These are phyloP conservation scores for Inga leiocalycina DNA, from an alignment of 306 rosid species.

Conservation along the genomic window DNA sequence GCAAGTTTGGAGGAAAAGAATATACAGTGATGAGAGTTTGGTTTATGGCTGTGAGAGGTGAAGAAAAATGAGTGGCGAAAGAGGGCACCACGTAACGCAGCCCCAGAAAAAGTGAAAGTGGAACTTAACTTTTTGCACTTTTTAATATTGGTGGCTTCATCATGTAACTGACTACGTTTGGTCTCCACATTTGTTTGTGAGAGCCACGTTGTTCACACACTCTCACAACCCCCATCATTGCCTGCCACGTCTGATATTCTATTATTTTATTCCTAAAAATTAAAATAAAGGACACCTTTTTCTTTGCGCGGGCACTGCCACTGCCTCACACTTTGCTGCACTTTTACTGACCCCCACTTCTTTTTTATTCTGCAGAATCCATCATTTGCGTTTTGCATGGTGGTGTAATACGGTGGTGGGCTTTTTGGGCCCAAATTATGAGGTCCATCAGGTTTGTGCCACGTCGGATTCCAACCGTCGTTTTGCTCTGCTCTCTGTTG, in stretches of 20 bases:
- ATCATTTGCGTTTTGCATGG: neutral
- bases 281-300: neutral
- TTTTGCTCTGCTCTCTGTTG: neutral
- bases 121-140: constrained; percentile 31
- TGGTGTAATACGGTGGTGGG: neutral
- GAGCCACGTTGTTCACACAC: constrained; percentile 17
- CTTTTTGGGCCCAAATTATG: neutral
- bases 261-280: neutral
- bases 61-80: neutral
- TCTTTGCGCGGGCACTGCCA: neutral
- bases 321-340: neutral
- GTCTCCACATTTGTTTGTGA: constrained; percentile 27
- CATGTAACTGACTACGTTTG: neutral
- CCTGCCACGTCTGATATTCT: constrained; percentile 6
- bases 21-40: neutral
- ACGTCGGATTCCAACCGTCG: neutral
- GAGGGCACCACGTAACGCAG: constrained; percentile 29
- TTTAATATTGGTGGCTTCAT: neutral
- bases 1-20: no score
- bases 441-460: neutral
- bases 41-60: neutral
- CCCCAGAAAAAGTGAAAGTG: neutral
- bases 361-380: neutral
- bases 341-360: constrained; percentile 1
- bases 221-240: neutral